A percentile compares a stretch with the other conserved stretches of the same genome.
These are phyloP conservation scores for Termitomyces sp. DNA, from an alignment of 768 basidiomycete genomes.

Conservation along the genomic window DNA sequence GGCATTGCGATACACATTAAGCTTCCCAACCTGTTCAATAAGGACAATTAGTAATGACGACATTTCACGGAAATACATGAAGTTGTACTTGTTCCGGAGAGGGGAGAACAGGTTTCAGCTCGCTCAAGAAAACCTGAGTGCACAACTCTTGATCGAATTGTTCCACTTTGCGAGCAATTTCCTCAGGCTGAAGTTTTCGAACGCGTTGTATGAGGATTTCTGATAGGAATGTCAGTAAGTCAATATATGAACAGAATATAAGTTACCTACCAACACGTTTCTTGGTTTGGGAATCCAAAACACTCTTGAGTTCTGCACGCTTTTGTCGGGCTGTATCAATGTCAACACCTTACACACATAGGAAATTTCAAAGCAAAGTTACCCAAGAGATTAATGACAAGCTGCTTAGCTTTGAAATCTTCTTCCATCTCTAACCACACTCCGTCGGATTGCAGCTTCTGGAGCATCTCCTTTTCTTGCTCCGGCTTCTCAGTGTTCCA, in stretches of 20 bases:
- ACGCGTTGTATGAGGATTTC: constrained; percentile 92
- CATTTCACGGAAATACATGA: background rate
- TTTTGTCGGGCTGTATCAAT: constrained; percentile 66
- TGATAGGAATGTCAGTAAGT: constrained; percentile 26
- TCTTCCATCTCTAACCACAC: constrained; percentile 97
- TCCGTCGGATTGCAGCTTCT: constrained; percentile 79
- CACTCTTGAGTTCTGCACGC: constrained; percentile 86
- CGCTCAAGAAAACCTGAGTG: constrained; percentile 84
- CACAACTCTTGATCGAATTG: constrained; percentile 87
- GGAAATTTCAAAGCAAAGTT: constrained; percentile 17
- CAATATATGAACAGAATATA: background rate
- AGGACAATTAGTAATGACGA: background rate
- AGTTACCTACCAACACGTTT: constrained; percentile 81
- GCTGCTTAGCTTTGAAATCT: constrained; percentile 94
- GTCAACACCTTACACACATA: constrained; percentile 9
- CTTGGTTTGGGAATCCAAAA: constrained; percentile 87
- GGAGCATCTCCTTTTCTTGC: constrained; percentile 77
- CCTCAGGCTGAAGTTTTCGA: constrained; percentile 80
- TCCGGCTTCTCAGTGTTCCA: constrained; percentile 73
- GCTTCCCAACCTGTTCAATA: constrained; percentile 67
- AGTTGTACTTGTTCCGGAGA: constrained; percentile 79
- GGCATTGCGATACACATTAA: constrained; percentile 87
- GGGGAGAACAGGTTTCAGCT: constrained; percentile 84
- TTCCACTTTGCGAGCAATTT: constrained; percentile 79
- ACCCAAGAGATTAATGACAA: constrained; percentile 90